phyloP scores from a whole-genome alignment of 306 rosid species.

The Castanea sativa region DNA sequence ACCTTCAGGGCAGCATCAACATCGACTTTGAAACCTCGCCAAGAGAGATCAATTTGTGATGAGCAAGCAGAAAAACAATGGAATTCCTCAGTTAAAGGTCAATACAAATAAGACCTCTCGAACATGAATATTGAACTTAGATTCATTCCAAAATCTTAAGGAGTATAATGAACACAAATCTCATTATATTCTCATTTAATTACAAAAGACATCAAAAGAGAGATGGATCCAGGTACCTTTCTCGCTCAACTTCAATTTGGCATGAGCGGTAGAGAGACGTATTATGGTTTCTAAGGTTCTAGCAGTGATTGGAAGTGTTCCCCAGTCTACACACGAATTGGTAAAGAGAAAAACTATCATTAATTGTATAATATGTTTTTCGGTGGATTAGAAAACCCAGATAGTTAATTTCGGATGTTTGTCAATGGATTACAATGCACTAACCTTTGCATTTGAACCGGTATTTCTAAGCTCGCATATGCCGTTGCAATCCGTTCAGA shows the following conservation, averaged over 20 bases:
- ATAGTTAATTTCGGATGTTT: background rate
- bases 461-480: constrained; percentile 94
- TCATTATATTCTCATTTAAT: background rate
- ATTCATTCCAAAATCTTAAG: background rate
- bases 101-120: background rate
- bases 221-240: constrained; percentile 43
- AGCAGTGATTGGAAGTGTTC: constrained; percentile 97
- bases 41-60: constrained; percentile 18
- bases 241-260: constrained; percentile 87
- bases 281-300: constrained; percentile 97
- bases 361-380: constrained; percentile 9
- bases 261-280: constrained; percentile 98
- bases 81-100: background rate
- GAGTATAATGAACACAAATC: background rate
- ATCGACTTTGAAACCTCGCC: constrained; percentile 82
- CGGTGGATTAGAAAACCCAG: background rate
- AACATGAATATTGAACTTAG: background rate
- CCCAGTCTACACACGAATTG: constrained; percentile 64
- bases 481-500: constrained; percentile 89
- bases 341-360: background rate
- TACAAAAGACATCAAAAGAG: background rate
- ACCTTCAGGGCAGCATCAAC: constrained; percentile 87
- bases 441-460: constrained; percentile 77
- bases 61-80: too few relatives aligned
- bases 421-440: background rate